These are phyloP conservation scores for Helicocarpus griseus DNA, from an alignment of 2,329 filamentous ascomycete species.

Conservation along the genomic window DNA sequence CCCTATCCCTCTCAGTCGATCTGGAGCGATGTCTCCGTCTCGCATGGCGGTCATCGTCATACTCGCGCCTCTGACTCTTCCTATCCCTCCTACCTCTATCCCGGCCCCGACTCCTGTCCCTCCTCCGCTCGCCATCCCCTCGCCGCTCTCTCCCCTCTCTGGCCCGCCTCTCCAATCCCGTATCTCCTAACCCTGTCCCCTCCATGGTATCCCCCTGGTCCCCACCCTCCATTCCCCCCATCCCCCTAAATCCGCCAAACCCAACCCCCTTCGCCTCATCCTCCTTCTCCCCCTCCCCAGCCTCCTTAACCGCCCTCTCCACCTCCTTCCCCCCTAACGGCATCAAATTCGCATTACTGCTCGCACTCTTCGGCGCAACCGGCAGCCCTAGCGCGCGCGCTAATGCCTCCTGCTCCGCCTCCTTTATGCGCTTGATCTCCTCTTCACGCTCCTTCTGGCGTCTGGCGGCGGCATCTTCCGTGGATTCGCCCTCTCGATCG, in stretches of 20 bases:
- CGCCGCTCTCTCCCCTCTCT: slow-evolving; percentile 23
- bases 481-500: slow-evolving; percentile 33
- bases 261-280: slow-evolving; percentile 24
- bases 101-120: slow-evolving; percentile 20
- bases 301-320: slow-evolving; percentile 42
- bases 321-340: slow-evolving; percentile 54
- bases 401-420: slow-evolving; percentile 88
- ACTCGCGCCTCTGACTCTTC: slow-evolving; percentile 32
- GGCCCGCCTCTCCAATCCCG: slow-evolving; percentile 17
- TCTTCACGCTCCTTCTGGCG: slow-evolving; percentile 53
- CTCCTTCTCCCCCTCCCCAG: slow-evolving; percentile 22
- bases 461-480: slow-evolving; percentile 30
- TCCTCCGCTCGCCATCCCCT: slow-evolving; percentile 23
- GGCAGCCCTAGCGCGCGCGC: slow-evolving; percentile 73
- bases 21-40: slow-evolving; percentile 23
- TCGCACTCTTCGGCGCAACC: slow-evolving; percentile 47
- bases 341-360: slow-evolving; percentile 54
- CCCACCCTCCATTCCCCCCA: slow-evolving; percentile 23
- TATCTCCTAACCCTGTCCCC: slow-evolving; percentile 16
- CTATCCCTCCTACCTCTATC: slow-evolving; percentile 33
- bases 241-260: slow-evolving; percentile 24
- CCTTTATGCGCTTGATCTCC: slow-evolving; percentile 73
- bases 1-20: neutral
- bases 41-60: slow-evolving; percentile 22
- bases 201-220: slow-evolving; percentile 20